Conservation (phyloP, 495 filamentous ascomycete species). For the Neurospora tetrasperma region DNA sequence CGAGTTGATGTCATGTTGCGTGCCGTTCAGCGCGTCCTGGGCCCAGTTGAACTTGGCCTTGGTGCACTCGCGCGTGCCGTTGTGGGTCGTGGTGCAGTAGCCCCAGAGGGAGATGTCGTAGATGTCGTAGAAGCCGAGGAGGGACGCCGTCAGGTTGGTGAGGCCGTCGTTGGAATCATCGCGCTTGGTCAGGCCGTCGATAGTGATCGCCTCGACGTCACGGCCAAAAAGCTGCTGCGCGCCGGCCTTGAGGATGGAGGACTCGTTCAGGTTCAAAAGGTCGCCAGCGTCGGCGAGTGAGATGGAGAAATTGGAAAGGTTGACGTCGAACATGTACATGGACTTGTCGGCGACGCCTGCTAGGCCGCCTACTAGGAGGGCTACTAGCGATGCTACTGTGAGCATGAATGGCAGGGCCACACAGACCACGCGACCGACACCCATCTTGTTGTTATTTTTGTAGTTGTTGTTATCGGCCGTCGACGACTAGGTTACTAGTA, state of each 20-base stretch:
- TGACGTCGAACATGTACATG: slow-evolving; percentile 67
- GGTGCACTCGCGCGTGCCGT: slow-evolving; percentile 42
- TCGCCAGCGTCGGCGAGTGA: slow-evolving; percentile 16
- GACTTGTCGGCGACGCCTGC: slow-evolving; percentile 59
- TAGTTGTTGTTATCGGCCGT: background rate
- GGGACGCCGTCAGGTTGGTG: slow-evolving; percentile 37
- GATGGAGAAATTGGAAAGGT: slow-evolving; percentile 37
- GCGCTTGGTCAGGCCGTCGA: slow-evolving; percentile 5
- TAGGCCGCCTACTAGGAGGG: slow-evolving; percentile 60
- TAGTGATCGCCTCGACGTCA: slow-evolving; percentile 4
- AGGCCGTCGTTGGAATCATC: slow-evolving; percentile 4
- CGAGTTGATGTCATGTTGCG: slow-evolving; percentile 37
- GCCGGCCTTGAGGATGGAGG: slow-evolving; percentile 1
- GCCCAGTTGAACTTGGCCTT: slow-evolving; percentile 72
- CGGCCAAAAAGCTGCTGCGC: slow-evolving; percentile 1
- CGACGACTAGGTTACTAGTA: background rate
- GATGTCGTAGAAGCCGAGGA: slow-evolving; percentile 57
- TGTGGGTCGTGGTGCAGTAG: slow-evolving; percentile 56
- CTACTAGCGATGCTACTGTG: slow-evolving; percentile 62
- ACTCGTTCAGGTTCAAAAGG: slow-evolving; percentile 7
- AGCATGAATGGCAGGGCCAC: slow-evolving; percentile 71
- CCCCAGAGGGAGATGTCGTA: slow-evolving; percentile 81
- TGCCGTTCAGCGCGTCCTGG: slow-evolving; percentile 46
- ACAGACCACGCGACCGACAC: slow-evolving; percentile 62
- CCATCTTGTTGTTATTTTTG: slow-evolving; percentile 14